Evolutionary conservation across 352 stramenopile species (phyloP).

Genomic region (Thalassiosira pacifica): DNA sequence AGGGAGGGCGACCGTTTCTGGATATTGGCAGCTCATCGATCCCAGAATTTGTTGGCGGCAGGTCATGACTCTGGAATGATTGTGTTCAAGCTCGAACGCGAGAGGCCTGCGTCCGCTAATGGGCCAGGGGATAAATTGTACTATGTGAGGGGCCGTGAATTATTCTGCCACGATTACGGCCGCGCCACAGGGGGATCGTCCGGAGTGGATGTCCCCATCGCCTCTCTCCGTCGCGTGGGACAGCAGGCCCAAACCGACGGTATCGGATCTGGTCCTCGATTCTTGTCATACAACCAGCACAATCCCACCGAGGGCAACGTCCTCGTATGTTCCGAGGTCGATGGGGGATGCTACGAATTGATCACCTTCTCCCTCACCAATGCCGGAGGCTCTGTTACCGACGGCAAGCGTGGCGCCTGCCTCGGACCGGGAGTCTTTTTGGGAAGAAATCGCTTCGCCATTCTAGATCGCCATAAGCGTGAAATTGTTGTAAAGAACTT

Average conservation of each 20-base stretch:
- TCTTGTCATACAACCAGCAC: constrained; percentile 96
- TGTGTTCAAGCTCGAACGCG: constrained; percentile 97
- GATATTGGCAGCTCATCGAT: constrained; percentile 95
- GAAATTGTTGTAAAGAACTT: constrained; percentile 99
- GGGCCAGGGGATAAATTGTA: constrained; percentile 88
- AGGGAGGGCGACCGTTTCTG: constrained; percentile 99
- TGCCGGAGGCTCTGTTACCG: constrained; percentile 83
- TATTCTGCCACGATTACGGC: constrained; percentile 96
- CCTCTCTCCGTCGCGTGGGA: constrained; percentile 88
- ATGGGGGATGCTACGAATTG: constrained; percentile 98
- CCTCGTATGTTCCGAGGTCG: constrained; percentile 94
- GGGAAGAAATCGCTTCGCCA: constrained; percentile 96
- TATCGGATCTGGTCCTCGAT: constrained; percentile 94
- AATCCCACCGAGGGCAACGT: constrained; percentile 95
- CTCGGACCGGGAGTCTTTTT: constrained; percentile 96
- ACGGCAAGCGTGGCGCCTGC: constrained; percentile 94
- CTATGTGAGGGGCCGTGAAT: constrained; percentile 98
- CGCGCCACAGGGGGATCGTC: constrained; percentile 62
- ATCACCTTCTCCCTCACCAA: constrained; percentile 92
- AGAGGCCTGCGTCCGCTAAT: constrained; percentile 94
- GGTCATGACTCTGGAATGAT: constrained; percentile 99
- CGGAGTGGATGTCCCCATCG: constrained; percentile 88
- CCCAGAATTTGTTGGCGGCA: constrained; percentile 97
- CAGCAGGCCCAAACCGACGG: constrained; percentile 88
- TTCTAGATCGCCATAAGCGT: constrained; percentile 94